Evolutionary conservation across 768 basidiomycete species (phyloP), one percentile per base, ranked within the genome.

Genomic region (Hemileccinum impolitum): DNA sequence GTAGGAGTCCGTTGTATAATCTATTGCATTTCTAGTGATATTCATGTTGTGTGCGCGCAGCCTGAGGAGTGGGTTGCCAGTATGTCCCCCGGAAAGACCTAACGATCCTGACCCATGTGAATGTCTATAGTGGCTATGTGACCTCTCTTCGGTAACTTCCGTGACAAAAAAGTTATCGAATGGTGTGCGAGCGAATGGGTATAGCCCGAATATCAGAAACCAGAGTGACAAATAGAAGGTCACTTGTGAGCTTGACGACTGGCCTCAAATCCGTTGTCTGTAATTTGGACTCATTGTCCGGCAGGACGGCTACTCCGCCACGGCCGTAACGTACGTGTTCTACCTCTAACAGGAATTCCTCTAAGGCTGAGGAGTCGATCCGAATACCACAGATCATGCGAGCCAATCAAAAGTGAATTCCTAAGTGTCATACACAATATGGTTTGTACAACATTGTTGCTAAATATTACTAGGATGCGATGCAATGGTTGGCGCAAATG

Each of bases 121-220:
- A n/a, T n/a, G n/a, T n/a, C n/a, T n/a, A n/a, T n/a, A n/a, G n/a
- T n/a, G n/a, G n/a, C n/a, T n/a, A n/a, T n/a, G n/a, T n/a, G n/a
- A n/a, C 61, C 65, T 10, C 51, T 64, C 31, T 58, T 72, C 43
- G 71, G 72, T 21, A 60, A n/a, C 67, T 23, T 60, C 72, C 39
- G 61, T 71, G 62, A n/a, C n/a, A n/a, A n/a, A n/a, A n/a, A n/a
- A n/a, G n/a, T n/a, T n/a, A n/a, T n/a, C 71, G 15, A 69, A 38
- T 15, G 26, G 14, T 19, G 62, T 69, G 37, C 41, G 44, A 37
- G 58, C 61, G 38, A 66, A 72, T n/a, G 37, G 39, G 21, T 63
- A 47, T 44, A 65, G 55, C 47, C 52, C 28, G 47, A 30, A 48
- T 11, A 18, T 42, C 14, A 18, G 42, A n/a, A 36, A 48, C 18